Evolutionary conservation across 2,329 filamentous ascomycete species (phyloP), one percentile per base, ranked within the genome.

Genomic region (Verticillium isaacii): DNA sequence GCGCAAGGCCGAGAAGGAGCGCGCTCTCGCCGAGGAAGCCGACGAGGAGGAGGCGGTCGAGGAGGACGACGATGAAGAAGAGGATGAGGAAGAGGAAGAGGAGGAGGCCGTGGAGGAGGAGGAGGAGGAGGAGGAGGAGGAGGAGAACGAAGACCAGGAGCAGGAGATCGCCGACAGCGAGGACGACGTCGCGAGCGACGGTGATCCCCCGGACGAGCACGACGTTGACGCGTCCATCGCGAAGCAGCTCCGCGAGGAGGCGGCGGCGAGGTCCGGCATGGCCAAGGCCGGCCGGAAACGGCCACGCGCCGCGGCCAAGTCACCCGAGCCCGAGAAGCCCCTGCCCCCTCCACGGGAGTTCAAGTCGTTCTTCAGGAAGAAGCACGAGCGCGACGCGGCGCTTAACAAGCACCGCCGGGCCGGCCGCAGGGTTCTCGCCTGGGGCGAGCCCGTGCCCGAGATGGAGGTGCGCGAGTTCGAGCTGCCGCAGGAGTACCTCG

Each of bases 331-430:
- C 29, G 60, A 37, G 17, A 61, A 70, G 56, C 70, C 71, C 65
- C 68, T 50, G 67, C 77, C 78, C 12, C 74, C 58, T 7, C 58
- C 74, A 2, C 84, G 82, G 62, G 89, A 91, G 41, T 93, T 97
- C 71, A 89, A 81, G n/a, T 96, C 92, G 0, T 97, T 97, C 77
- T 98, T 93, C 72, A 75, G 83, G 19, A 93, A 95, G 75, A 87
- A 84, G 29, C 88, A 96, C 70, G 83, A 94, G 64, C 89, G 94
- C 32, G 91, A 93, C 25, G 86, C 88, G 7, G 92, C 93, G 11
- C 75, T 97, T n/a, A 89, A 86, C 64, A 87, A 86, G 67, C 82
- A 86, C 57, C 84, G 92, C 37, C 86, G 91, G 59, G 85, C 87
- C 58, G 86, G 87, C 54, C 83, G 92, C 58, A 90, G 84, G 59